Base-by-base conservation (phyloP, 352 stramenopile species). In the Pythium rhizo-oryzae region DNA sequence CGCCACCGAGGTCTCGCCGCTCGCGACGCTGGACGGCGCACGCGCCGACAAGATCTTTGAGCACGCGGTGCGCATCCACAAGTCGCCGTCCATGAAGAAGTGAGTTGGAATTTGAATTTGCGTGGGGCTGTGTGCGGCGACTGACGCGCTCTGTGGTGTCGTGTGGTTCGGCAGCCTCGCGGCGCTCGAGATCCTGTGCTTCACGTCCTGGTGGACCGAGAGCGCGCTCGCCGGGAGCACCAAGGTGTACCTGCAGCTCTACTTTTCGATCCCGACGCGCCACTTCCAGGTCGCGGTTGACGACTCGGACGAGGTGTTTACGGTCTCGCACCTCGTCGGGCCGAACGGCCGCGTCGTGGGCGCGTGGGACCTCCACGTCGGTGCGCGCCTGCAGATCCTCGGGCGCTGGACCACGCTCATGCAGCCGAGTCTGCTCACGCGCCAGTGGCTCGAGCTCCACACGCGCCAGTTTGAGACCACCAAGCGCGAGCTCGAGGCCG, bases 131-230 rank as follows among this genome's bases (percentile, higher is more conserved):
- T 33, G 25, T n/a, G 18, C 13, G 43, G 8, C 7, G 19, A 35
- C 35, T 41, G 21, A 61, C 28, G 15, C 8, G 30, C 18, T 60
- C n/a, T 49, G 19, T 50, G 24, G 63, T 21, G 39, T 8, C 33
- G 4, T 51, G 4, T 25, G n/a, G 8, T n/a, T n/a, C 30, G 6
- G 8, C 23, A 91, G 83, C n/a, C 47, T 91, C 47, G 69, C 75
- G 33, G 52, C 64, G 13, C 75, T 91, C 41, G 76, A 88, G 65
- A 87, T 90, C 56, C 62, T 91, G 64, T 91, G 81, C 47, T 91
- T 91, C 65, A 81, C 85, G 43, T 81, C 79, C 53, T 91, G 81
- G 81, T 91, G 83, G 83, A 89, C 70, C 25, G 80, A 91, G 64
- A 77, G 74, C 8, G 77, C 67, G 0, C 64, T 84, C 18, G 43